Base-by-base conservation (phyloP, 2,329 filamentous ascomycete genomes). In the Sporothrix brasiliensis region DNA sequence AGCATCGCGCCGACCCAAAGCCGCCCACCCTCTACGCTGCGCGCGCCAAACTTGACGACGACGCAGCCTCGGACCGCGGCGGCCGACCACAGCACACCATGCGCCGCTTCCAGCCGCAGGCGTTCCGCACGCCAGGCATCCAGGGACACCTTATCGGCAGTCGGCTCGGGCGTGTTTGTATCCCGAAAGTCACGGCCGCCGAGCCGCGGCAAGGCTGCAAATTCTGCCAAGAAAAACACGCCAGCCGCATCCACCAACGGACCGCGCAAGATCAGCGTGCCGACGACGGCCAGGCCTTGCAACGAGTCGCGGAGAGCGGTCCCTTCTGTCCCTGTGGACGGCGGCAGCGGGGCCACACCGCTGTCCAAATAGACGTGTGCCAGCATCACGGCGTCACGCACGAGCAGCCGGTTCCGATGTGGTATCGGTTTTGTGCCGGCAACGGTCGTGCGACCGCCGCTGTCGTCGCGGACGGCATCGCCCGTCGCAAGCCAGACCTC, bases 41-140 rank as follows among this genome's bases (percentile, higher is more conserved):
- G 85, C 1, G 94, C 92, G 1, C 92, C 93, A 78, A 98, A 96
- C 79, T 98, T 98, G 75, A 98, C 91, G 34, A 97, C 85, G 3
- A 95, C 90, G 76, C 94, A 97, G 4, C 92, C 91, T 68, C 93
- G 86, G 47, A 96, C 88, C 34, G 86, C 86, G 16, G 93, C 92
- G 14, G 91, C 92, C 34, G 93, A 94, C 92, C 93, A 97, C 3
- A 94, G 82, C 3, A 97, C 79, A 19, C 86, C 86, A 65, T 85
- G 82, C 11, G 80, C 77, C 72, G 80, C 84, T 78, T 95, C 91
- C 76, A 84, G 82, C 69, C 79, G 77, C 24, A 91, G 81, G 72
- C 91, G 85, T 67, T 77, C 77, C 39, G 78, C 77, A 68, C 89
- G 83, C 88, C 88, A 90, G 54, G 76, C 76, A 72, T 87, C 83